Evolutionary conservation across 805 yeast species (phyloP).

Genomic region (Candida odintsovae): DNA sequence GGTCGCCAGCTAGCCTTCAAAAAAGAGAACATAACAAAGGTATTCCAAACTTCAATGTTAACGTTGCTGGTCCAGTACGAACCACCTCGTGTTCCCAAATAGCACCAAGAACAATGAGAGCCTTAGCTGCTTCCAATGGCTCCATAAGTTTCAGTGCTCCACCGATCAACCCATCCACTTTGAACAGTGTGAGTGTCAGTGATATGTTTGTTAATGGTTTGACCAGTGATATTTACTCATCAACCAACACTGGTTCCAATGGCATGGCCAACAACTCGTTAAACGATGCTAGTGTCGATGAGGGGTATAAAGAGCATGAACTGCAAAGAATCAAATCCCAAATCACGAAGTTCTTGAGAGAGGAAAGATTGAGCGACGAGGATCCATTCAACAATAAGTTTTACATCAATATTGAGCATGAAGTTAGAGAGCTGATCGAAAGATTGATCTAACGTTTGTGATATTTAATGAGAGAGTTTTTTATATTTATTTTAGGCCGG

Average conservation of each 20-base stretch:
- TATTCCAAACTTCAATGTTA: neutral
- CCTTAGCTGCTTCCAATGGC: constrained; percentile 18
- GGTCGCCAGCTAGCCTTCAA: constrained; percentile 11
- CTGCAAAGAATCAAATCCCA: constrained; percentile 24
- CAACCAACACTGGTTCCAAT: neutral
- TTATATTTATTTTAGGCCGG: neutral
- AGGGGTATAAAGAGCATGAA: constrained; percentile 24
- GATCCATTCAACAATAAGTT: constrained; percentile 25
- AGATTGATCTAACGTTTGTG: constrained; percentile 13
- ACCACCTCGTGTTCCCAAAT: constrained; percentile 28
- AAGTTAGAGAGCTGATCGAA: constrained; percentile 25
- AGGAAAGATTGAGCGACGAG: constrained; percentile 25
- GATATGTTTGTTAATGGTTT: constrained; percentile 24
- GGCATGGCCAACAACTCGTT: constrained; percentile 1
- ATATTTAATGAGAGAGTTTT: neutral
- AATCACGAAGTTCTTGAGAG: constrained; percentile 22
- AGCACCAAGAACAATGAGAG: constrained; percentile 28
- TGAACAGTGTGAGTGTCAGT: constrained; percentile 21
- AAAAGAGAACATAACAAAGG: constrained; percentile 6
- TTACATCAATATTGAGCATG: constrained; percentile 23
- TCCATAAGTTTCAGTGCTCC: constrained; percentile 15
- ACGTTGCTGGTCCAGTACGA: constrained; percentile 4
- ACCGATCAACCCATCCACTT: constrained; percentile 6
- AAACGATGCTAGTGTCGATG: constrained; percentile 14
- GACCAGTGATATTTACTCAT: constrained; percentile 14